Evolutionary conservation across 108 stramenopile genomes (phyloP), one percentile per base, ranked within the genome.

Genomic region (Cyclotella baltica): DNA sequence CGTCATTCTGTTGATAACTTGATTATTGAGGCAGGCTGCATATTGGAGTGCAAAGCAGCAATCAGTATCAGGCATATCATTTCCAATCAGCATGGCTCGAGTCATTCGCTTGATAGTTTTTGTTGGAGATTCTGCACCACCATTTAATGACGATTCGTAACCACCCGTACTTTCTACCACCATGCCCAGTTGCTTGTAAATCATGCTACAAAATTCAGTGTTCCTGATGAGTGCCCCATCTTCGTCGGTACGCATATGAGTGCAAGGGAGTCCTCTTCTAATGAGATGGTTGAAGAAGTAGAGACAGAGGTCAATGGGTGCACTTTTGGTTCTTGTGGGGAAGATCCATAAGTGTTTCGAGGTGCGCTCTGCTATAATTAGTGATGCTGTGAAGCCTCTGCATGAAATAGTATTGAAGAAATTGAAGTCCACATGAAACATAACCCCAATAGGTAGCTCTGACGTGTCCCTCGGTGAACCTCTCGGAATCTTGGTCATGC

Each of bases 361-460:
- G 18, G 52, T 31, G 6, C 34, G 9, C 23, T 69, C 47, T 10
- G 50, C 50, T 10, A 69, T 69, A 23, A 55, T 43, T 5, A 69
- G 67, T 15, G 23, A 43, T 51, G 67, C 8, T 16, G 11, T 69
- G 43, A 51, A 69, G 6, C 67, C 67, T 55, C 67, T 30, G n/a
- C 5, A 15, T 8, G 67, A 50, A 43, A 50, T 46, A 8, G 8
- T 36, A 19, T 66, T 69, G 67, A 55, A 69, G 25, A 69, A 69
- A n/a, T 9, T 50, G 27, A 69, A 69, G 19, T 69, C 67, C n/a
- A 69, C 25, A 28, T 69, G 67, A n/a, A n/a, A 55, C 48, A n/a
- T n/a, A n/a, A 55, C 43, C 8, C 67, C 67, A 51, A 69, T 36
- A 63, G 28, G 62, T 30, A 63, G 62, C 62, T 63, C 35, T 30